Conservation (phyloP, 2,329 filamentous ascomycete species). For the Nothophoma quercina region DNA sequence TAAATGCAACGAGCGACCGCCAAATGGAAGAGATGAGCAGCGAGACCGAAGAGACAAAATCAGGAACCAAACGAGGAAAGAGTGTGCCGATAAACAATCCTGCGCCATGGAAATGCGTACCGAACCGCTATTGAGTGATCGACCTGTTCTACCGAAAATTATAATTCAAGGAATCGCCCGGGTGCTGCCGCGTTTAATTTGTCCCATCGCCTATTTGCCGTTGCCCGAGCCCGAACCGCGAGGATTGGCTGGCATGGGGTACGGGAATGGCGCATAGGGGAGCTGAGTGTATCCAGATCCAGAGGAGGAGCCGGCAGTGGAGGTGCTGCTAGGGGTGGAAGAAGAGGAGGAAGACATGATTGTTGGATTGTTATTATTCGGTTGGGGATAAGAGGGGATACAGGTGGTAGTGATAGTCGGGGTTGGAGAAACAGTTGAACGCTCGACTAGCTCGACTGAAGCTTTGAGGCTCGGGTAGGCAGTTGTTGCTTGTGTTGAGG, state of each 20-base stretch:
- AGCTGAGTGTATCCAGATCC: constrained; percentile 40
- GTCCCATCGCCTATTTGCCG: constrained; percentile 24
- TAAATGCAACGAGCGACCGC: constrained; percentile 9
- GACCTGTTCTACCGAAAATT: background rate
- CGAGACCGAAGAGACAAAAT: background rate
- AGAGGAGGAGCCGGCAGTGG: constrained; percentile 39
- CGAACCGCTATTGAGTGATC: background rate
- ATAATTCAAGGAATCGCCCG: too few species aligned
- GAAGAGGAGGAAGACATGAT: constrained; percentile 48
- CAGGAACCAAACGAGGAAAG: background rate
- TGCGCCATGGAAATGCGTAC: background rate
- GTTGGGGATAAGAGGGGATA: constrained; percentile 21
- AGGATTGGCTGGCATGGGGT: constrained; percentile 43
- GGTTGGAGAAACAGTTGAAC: constrained; percentile 23
- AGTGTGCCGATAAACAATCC: background rate
- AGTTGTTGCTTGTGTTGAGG: constrained; percentile 11
- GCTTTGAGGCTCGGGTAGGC: constrained; percentile 16
- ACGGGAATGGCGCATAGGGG: constrained; percentile 49
- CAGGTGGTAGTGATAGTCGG: constrained; percentile 23
- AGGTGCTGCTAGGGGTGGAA: constrained; percentile 39
- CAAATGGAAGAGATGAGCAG: background rate
- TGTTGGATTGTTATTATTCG: constrained; percentile 10
- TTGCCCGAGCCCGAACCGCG: constrained; percentile 28
- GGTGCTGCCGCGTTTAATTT: too few species aligned
- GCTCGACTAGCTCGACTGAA: constrained; percentile 21